Evolutionary conservation across 176 grass and related monocot species (phyloP), one percentile per base, ranked within the genome.

Genomic region (Zoysia pacifica): DNA sequence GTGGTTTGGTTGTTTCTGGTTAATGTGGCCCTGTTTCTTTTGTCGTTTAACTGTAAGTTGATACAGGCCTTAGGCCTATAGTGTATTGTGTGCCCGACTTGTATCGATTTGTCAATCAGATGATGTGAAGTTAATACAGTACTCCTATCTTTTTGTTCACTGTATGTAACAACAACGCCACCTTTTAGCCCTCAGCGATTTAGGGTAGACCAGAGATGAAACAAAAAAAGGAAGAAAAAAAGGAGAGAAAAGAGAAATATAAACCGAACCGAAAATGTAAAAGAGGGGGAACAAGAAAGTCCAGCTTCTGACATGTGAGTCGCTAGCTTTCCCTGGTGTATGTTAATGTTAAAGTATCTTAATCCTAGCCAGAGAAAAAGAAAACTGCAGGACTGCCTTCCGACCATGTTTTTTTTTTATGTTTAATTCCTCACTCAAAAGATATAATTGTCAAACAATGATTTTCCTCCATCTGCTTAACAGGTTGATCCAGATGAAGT

Each of bases 401-500:
- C 39, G 44, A 58, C 54, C 7, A 85, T 74, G 7, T n/a, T 45
- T 10, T 69, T 60, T 13, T 79, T 61, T 70, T 67, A 20, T 84
- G 54, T 41, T 67, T 19, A 18, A n/a, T 65, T 48, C 4, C 16
- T 51, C 4, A 0, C 10, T 63, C 44, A 11, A 36, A 5, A 11
- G 37, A 9, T 44, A 28, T 35, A 7, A 6, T 6, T 63, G 8
- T 44, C 0, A 74, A 73, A 74, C n/a, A 8, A 65, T n/a, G 12
- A 44, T 38, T 37, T 69, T 55, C 3, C 46, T 45, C 41, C 13
- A 20, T 68, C 19, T 77, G 60, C 12, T 42, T 63, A 35, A 49
- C 56, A 99, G 96, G 96, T 95, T 85, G 96, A 95, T 51, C 88
- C 81, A 19, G 96, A 95, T 75, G 96, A 99, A 85, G 96, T 99